Conservation (phyloP, 768 basidiomycete genomes). For the Amanita thiersii region DNA sequence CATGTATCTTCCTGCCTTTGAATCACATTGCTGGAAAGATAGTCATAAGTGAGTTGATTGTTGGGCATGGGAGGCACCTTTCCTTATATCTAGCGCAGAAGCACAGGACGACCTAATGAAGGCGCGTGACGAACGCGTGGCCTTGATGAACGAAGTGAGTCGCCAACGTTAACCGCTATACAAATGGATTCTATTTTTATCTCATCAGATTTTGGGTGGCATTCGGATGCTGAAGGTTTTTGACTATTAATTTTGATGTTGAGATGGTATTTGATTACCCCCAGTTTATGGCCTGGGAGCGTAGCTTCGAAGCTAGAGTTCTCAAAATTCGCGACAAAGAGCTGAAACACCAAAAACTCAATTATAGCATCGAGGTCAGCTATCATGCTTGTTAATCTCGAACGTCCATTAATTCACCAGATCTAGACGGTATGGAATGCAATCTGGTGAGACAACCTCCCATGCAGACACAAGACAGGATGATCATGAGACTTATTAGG, state of each 20-base stretch:
- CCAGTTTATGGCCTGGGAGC: conserved; percentile 92
- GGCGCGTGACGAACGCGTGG: conserved; percentile 81
- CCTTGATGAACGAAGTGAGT: conserved; percentile 75
- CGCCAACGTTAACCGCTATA: background rate
- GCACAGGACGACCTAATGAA: conserved; percentile 90
- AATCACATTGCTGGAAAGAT: conserved; percentile 82
- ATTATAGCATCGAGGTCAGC: conserved; percentile 76
- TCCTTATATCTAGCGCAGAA: conserved; percentile 11
- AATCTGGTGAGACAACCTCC: conserved; percentile 26
- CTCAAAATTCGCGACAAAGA: conserved; percentile 72
- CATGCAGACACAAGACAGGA: background rate
- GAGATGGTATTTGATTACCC: conserved; percentile 2
- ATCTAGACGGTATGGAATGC: conserved; percentile 37
- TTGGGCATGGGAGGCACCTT: background rate
- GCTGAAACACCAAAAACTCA: conserved; percentile 75
- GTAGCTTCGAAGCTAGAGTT: conserved; percentile 75
- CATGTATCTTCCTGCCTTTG: conserved; percentile 63
- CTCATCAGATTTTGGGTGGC: conserved; percentile 63
- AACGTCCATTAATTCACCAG: background rate
- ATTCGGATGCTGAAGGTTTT: conserved; percentile 82
- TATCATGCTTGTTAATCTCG: conserved; percentile 1
- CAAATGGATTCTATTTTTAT: background rate
- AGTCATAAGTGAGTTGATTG: conserved; percentile 36
- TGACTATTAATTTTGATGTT: conserved; percentile 1
- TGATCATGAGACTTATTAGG: conserved; percentile 19